phyloP scores from a whole-genome alignment of 306 rosid genomes.

The Psophocarpus tetragonolobus region DNA sequence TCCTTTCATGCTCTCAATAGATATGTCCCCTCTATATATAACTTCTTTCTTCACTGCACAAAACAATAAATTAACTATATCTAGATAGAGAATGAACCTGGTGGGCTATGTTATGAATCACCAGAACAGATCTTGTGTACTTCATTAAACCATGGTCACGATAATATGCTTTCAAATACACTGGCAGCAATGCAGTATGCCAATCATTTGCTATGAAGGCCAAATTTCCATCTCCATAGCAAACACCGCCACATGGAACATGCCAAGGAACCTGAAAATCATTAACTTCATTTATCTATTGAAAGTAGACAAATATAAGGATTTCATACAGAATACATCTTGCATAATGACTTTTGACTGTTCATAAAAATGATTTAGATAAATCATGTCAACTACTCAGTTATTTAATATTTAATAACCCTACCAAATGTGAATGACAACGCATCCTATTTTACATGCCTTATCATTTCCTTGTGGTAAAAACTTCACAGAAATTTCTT shows the following conservation, averaged over 20 bases:
- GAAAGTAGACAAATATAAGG: neutral
- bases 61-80: neutral
- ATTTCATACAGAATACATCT: neutral
- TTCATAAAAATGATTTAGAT: slow-evolving; percentile 6
- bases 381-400: neutral
- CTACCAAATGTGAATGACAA: slow-evolving; percentile 10
- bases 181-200: slow-evolving; percentile 96
- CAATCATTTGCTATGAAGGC: slow-evolving; percentile 95
- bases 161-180: slow-evolving; percentile 85
- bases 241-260: slow-evolving; percentile 91
- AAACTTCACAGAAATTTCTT: neutral
- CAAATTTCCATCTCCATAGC: slow-evolving; percentile 99
- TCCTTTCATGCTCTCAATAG: neutral
- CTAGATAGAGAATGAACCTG: slow-evolving; percentile 61
- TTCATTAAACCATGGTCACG: slow-evolving; percentile 83
- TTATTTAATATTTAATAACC: slow-evolving; percentile 19
- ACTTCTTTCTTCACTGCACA: slow-evolving; percentile 21
- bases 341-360: neutral
- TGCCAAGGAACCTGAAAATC: slow-evolving; percentile 89
- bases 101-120: slow-evolving; percentile 97
- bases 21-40: neutral
- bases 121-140: slow-evolving; percentile 80
- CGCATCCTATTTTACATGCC: neutral
- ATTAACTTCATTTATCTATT: slow-evolving; percentile 15
- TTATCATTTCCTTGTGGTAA: neutral